A percentile compares a stretch with the other conserved stretches of the same genome.
These are phyloP conservation scores for Trametes maxima DNA, from an alignment of 768 basidiomycete genomes.

Conservation along the genomic window DNA sequence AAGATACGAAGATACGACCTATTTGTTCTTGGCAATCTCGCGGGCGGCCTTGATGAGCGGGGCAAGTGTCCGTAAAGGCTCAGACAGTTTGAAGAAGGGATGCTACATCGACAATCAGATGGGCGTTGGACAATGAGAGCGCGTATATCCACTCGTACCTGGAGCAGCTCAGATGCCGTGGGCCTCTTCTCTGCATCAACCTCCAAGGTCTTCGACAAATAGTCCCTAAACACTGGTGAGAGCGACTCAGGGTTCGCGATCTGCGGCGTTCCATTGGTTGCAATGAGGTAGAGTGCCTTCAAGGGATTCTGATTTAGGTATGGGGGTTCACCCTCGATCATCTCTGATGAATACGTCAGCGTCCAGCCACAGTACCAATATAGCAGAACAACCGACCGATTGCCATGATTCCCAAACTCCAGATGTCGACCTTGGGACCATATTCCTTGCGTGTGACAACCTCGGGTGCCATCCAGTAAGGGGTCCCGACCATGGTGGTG, in stretches of 20 bases:
- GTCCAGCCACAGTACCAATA: not conserved
- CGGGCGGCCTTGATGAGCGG: conserved; percentile 92
- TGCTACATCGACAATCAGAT: conserved; percentile 49
- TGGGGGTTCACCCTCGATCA: conserved; percentile 98
- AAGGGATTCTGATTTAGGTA: conserved; percentile 96
- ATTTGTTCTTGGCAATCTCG: conserved; percentile 71
- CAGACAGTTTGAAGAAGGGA: conserved; percentile 85
- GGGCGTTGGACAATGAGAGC: not conserved
- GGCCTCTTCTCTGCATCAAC: conserved; percentile 96
- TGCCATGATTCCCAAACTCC: conserved; percentile 96
- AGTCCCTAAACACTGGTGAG: conserved; percentile 83
- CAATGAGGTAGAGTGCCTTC: conserved; percentile 96
- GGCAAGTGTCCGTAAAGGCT: conserved; percentile 82
- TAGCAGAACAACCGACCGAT: conserved; percentile 55
- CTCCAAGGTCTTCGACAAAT: conserved; percentile 84
- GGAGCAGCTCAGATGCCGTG: conserved; percentile 76
- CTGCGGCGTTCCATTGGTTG: conserved; percentile 96
- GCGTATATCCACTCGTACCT: conserved; percentile 46
- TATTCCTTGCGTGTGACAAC: conserved; percentile 98
- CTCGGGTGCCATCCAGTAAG: conserved; percentile 99
- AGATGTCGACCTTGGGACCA: conserved; percentile 97
- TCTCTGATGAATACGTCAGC: conserved; percentile 54
- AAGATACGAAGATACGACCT: not conserved
- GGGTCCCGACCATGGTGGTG: conserved; percentile 98
- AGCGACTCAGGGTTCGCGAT: conserved; percentile 88